Base-by-base conservation (phyloP, 805 yeast species). In the Kodamaea restingae region DNA sequence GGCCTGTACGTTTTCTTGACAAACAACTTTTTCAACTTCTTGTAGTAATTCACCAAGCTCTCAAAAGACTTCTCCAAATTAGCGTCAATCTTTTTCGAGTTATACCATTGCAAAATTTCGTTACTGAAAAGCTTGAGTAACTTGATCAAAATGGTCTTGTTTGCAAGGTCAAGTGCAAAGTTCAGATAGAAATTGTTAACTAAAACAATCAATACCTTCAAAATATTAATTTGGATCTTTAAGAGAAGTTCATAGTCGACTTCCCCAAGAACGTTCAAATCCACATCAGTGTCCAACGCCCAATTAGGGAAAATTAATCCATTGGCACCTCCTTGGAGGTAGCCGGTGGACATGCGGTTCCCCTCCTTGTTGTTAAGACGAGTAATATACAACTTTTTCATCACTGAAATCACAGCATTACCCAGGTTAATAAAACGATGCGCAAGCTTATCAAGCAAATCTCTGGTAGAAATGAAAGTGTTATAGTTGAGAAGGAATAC, bases 161-260 rank as follows among this genome's bases (percentile, higher is more conserved):
- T 79, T 9, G 63, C 59, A 44, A 82, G 54, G 49, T 84, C 86
- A 54, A 80, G 84, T 3, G 81, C 72, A 52, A 90, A 86, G 54
- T 86, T 93, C 20, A 75, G 61, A 56, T 82, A 88, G 54, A 84
- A 86, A 48, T 82, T 81, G 33, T 77, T 72, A 15, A 87, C 77
- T 58, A 95, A 72, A 21, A 82, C 73, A 32, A 79, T 72, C 41
- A 88, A 64, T 0, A 88, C 86, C 54, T 86, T 95, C 43, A 88
- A 65, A 22, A 88, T 78, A 29, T 95, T 95, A 27, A 84, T 70
- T 54, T 88, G 93, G 31, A 90, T 84, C 52, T 81, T 86, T 8
- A 84, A 80, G 32, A 86, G 80, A 39, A 78, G 72, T 32, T 72
- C 73, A 71, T 82, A 80, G 49, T 82, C 84, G 24, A 83, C 68